Evolutionary conservation across 495 filamentous ascomycete species (phyloP).

Genomic region (Amniculicola lignicola): DNA sequence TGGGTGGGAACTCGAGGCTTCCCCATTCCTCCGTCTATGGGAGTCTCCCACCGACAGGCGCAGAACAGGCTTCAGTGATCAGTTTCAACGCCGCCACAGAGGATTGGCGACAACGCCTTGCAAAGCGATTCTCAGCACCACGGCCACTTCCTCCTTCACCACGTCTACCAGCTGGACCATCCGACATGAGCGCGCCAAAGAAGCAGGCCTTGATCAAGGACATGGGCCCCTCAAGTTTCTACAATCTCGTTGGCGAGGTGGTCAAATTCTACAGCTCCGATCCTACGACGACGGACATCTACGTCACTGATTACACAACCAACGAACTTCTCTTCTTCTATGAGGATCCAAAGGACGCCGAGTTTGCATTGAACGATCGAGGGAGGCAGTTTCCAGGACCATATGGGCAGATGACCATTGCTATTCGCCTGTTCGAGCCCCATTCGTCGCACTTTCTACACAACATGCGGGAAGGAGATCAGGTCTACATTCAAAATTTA

Average conservation of each 20-base stretch:
- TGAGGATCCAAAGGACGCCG: slow-evolving; percentile 30
- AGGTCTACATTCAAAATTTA: slow-evolving; percentile 69
- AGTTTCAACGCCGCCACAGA: not conserved
- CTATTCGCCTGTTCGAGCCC: slow-evolving; percentile 66
- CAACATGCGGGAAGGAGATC: slow-evolving; percentile 55
- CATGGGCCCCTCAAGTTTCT: slow-evolving; percentile 54
- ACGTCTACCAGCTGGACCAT: too few species aligned
- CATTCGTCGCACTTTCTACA: slow-evolving; percentile 59
- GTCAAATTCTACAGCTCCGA: slow-evolving; percentile 54
- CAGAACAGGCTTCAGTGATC: not conserved
- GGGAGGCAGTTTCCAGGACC: slow-evolving; percentile 66
- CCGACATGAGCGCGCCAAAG: slow-evolving; percentile 14
- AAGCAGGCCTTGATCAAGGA: slow-evolving; percentile 68
- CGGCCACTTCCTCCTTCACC: not conserved
- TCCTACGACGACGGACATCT: slow-evolving; percentile 57
- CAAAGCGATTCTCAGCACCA: not conserved
- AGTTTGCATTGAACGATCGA: slow-evolving; percentile 7
- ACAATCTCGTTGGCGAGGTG: slow-evolving; percentile 74
- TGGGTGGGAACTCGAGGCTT: not conserved
- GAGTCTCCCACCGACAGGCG: not conserved
- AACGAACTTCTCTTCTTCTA: slow-evolving; percentile 61
- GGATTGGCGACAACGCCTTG: not conserved
- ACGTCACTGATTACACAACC: slow-evolving; percentile 83
- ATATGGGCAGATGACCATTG: slow-evolving; percentile 68
- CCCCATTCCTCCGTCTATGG: not conserved